Percentiles rank a stretch among this genome's conserved stretches.
These are phyloP conservation scores for Solanum verrucosum DNA, from an alignment of 257 asterid genomes.

Conservation along the genomic window DNA sequence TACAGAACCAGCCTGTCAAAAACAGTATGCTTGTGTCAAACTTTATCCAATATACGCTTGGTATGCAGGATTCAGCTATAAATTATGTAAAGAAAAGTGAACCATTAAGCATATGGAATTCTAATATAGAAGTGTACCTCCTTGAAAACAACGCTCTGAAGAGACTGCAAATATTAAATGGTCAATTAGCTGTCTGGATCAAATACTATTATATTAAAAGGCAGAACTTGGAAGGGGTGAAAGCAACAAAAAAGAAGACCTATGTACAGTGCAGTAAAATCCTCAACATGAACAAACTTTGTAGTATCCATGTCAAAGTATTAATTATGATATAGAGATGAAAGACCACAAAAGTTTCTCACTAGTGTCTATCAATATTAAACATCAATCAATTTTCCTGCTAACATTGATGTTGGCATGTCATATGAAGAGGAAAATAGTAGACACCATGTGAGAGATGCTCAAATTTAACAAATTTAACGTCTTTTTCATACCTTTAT, in stretches of 20 bases:
- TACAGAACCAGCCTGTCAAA: slow-evolving; percentile 77
- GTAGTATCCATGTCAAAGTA: not conserved
- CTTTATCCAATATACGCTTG: not conserved
- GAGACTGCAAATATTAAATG: slow-evolving; percentile 58
- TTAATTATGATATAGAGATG: not conserved
- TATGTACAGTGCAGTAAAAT: not conserved
- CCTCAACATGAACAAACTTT: not conserved
- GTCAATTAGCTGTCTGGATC: not conserved
- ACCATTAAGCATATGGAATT: not conserved
- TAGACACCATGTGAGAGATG: not conserved
- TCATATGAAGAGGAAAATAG: not conserved
- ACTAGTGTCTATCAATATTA: not conserved
- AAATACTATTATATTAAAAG: not conserved
- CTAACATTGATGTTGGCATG: not conserved
- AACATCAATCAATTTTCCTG: not conserved
- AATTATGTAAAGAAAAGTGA: not conserved
- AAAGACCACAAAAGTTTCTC: not conserved
- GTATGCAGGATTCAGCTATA: not conserved
- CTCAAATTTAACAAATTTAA: not conserved
- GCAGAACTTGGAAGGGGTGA: slow-evolving; percentile 6
- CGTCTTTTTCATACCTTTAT: slow-evolving; percentile 46
- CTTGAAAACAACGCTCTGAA: slow-evolving; percentile 94
- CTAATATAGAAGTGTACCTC: slow-evolving; percentile 44
- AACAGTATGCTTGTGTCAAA: slow-evolving; percentile 11
- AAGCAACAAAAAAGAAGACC: not conserved